phyloP scores from a whole-genome alignment of 2,329 filamentous ascomycete species.

The Pseudodiploospora longispora region DNA sequence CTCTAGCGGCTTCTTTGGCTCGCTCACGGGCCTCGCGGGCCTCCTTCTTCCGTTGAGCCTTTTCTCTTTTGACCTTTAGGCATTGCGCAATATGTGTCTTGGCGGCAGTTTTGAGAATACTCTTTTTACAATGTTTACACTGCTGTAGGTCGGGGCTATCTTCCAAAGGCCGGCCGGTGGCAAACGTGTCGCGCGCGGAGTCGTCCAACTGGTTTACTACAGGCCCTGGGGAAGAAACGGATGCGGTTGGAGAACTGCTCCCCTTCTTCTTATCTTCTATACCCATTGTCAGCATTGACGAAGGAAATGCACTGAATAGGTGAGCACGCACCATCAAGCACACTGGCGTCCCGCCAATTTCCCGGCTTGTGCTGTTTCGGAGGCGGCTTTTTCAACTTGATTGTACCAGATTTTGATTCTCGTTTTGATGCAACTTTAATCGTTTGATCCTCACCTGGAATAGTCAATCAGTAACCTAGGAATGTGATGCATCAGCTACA shows the following conservation, averaged over 20 bases:
- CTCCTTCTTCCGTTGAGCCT: constrained; percentile 69
- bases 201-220: constrained; percentile 66
- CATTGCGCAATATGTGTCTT: constrained; percentile 78
- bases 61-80: constrained; percentile 75
- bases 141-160: constrained; percentile 71
- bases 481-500: not conserved
- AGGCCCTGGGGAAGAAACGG: constrained; percentile 42
- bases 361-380: constrained; percentile 59
- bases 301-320: not conserved
- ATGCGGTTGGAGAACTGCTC: constrained; percentile 31
- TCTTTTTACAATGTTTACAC: constrained; percentile 94
- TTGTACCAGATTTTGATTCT: constrained; percentile 38
- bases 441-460: constrained; percentile 46
- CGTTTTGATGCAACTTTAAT: constrained; percentile 57
- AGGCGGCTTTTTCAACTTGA: constrained; percentile 55
- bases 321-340: constrained; percentile 47
- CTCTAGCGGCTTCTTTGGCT: constrained; percentile 52
- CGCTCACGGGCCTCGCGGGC: constrained; percentile 62
- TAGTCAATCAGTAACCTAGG: not conserved
- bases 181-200: constrained; percentile 68
- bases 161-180: constrained; percentile 71
- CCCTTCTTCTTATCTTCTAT: constrained; percentile 49
- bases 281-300: not conserved
- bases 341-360: constrained; percentile 62
- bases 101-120: constrained; percentile 66